Base-by-base conservation (phyloP, 768 basidiomycete species). In the Glaciozyma antarctica region DNA sequence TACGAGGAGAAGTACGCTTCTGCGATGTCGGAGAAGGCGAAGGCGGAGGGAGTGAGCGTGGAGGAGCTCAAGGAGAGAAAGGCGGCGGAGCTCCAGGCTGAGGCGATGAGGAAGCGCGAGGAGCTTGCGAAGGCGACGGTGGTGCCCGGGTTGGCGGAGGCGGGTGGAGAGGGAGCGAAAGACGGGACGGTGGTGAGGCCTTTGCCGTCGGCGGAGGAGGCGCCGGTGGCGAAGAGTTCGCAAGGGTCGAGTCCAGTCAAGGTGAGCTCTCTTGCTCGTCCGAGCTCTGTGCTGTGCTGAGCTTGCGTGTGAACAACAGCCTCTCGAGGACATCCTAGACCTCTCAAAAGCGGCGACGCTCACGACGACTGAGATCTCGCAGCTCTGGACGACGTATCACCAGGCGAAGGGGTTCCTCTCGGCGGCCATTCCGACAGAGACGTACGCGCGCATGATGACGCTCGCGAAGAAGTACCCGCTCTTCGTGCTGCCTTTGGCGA, bases 351-450 rank as follows among this genome's bases (percentile, higher is more conserved):
- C 93, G 28, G 72, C 87, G 1, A 88, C 90, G 16, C 52, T 70
- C 75, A 85, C 87, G 3, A 62, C 84, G 8, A 82, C 82, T 15
- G 87, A 89, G 74, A 82, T 99, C 71, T 82, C 86, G 5, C 81
- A 85, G 0, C 80, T 97, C 0, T 98, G 94, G 94, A 88, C 84
- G 5, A 82, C 88, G 0, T 97, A 93, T 73, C 93, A 98, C 75
- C 86, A 88, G 1, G 81, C 83, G 15, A 85, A 87, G 44, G 89
- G 88, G 15, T 91, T 83, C 75, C 81, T 97, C 34, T 93, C 87
- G 65, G 94, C 94, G 3, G 80, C 85, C 9, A 81, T 95, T 22
- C 86, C 93, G 2, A 68, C 86, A 59, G 80, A 82, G 10, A 81
- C 83, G 19, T 95, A 97, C 78, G 73, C 80, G 22, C 81, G 82